These are phyloP conservation scores for Phycomyces blakesleeanus DNA, from an alignment of 192 early-diverging fungal genomes.

Conservation along the genomic window DNA sequence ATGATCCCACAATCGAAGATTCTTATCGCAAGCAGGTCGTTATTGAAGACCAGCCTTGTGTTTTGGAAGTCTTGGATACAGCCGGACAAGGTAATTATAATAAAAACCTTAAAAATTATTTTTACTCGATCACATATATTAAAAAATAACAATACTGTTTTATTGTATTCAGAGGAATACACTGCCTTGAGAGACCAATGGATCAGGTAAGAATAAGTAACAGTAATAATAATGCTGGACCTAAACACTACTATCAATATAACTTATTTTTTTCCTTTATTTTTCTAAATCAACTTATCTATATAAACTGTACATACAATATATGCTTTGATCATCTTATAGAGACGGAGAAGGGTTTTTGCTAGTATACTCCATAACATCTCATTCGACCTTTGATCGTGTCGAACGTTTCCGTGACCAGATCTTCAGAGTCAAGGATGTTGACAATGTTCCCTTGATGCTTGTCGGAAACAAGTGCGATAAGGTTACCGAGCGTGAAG, in stretches of 20 bases:
- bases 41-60: constrained; percentile 93
- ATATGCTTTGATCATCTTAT: no score
- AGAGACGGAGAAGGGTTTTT: constrained; percentile 79
- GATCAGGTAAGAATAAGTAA: constrained; percentile 64
- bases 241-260: no score
- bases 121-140: no score
- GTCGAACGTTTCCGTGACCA: constrained; percentile 81
- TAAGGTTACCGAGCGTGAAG: constrained; percentile 73
- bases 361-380: constrained; percentile 86
- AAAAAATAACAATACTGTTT: no score
- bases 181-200: constrained; percentile 78
- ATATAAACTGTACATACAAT: no score
- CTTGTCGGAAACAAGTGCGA: constrained; percentile 93
- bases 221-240: no score
- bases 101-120: no score
- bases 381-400: constrained; percentile 80
- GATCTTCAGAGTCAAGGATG: constrained; percentile 82
- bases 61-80: constrained; percentile 94
- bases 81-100: constrained; percentile 65
- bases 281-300: no score
- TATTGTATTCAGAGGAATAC: constrained; percentile 72
- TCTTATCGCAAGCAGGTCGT: constrained; percentile 97
- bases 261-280: no score
- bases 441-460: constrained; percentile 80
- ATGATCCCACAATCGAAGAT: constrained; percentile 98